A percentile compares a stretch with the other conserved stretches of the same genome.
Evolutionary conservation across 1,139 yeast species (phyloP).

Genomic region (Blastobotrys niveus): DNA sequence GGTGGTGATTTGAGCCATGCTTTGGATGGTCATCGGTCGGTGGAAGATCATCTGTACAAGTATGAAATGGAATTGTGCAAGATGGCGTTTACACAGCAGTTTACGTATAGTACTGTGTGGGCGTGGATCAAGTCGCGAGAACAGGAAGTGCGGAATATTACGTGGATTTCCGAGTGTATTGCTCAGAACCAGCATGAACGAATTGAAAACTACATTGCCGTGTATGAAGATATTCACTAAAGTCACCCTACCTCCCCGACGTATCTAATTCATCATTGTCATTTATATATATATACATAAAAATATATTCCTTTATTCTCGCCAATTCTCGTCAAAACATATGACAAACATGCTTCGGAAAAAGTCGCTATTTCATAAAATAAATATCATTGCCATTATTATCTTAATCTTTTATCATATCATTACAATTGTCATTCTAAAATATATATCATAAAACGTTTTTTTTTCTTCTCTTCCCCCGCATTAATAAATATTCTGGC

Average conservation of each 20-base stretch:
- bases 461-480: background rate
- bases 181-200: constrained; percentile 44
- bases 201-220: constrained; percentile 37
- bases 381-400: background rate
- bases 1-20: constrained; percentile 69
- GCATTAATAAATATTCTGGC: constrained; percentile 43
- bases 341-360: too few relatives aligned
- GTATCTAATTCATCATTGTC: too few relatives aligned
- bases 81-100: constrained; percentile 94
- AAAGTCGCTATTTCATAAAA: background rate
- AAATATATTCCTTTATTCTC: too few relatives aligned
- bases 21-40: constrained; percentile 46
- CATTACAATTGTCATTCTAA: background rate
- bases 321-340: too few relatives aligned
- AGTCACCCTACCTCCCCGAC: too few relatives aligned
- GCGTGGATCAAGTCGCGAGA: constrained; percentile 95
- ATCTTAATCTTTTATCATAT: background rate
- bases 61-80: constrained; percentile 89
- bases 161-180: constrained; percentile 97
- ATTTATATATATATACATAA: too few relatives aligned
- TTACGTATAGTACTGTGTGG: constrained; percentile 85
- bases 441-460: background rate
- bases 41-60: constrained; percentile 91
- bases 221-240: constrained; percentile 26
- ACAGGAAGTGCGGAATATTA: constrained; percentile 92